Base-by-base conservation (phyloP, 257 asterid genomes). In the Solanum appendiculatum region DNA sequence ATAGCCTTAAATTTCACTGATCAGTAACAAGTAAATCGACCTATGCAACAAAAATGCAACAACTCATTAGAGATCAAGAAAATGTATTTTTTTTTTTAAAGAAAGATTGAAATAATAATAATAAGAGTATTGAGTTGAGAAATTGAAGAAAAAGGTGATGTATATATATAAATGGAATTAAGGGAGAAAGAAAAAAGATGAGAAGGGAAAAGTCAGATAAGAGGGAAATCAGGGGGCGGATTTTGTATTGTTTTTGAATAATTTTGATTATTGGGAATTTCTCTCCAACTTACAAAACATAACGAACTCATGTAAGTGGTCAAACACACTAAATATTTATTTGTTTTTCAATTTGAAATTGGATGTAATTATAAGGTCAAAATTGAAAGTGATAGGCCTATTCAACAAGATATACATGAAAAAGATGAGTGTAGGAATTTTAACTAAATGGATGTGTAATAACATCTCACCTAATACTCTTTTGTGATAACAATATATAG, bases 161-260 rank as follows among this genome's bases (percentile, higher is more conserved):
- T 54, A 2, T 84, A 44, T 64, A 39, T 21, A 40, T 42, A 42
- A 6, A 54, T 54, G 63, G 25, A 54, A 54, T 54, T 20, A 7
- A 54, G 63, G 1, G 5, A 54, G n/a, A 1, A 4, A 16, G 9
- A 16, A 7, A 14, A 1, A 46, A 48, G 13, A 54, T 37, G 64
- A 10, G 31, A 36, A 56, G 27, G 20, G 54, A n/a, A 12, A 83
- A 54, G 64, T 78, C 73, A 58, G 20, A 58, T 29, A 34, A 4
- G 66, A 44, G 18, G 16, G 10, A 84, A 84, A 84, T 46, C 86
- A 63, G 63, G 81, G 86, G 86, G 86, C 86, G 86, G 60, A 84
- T 37, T 84, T 84, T 84, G 86, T 37, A 40, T 84, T 36, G 64
- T 84, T 63, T 84, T 64, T 84, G 64, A 63, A 60, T 16, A 66